Evolutionary conservation across 2,329 filamentous ascomycete genomes (phyloP).

Genomic region (Emydomyces testavorans): DNA sequence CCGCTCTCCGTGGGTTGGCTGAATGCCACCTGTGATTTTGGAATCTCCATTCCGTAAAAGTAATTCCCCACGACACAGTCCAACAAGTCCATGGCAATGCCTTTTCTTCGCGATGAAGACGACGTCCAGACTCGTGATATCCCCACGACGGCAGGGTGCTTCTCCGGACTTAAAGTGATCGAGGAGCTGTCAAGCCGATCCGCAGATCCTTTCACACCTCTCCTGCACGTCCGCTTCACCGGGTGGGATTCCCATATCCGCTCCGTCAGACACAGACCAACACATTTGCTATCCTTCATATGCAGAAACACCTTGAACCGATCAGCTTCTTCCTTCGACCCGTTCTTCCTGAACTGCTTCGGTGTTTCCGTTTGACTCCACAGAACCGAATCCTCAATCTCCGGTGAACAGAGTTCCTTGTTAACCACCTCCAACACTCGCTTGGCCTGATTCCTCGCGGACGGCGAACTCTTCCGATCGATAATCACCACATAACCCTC

Average conservation of each 20-base stretch:
- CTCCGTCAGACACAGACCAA: conserved; percentile 52
- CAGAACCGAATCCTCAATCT: conserved; percentile 46
- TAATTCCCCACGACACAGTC: conserved; percentile 47
- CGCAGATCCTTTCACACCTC: conserved; percentile 7
- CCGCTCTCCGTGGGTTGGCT: conserved; percentile 56
- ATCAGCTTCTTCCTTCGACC: conserved; percentile 30
- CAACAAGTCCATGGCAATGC: conserved; percentile 47
- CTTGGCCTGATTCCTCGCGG: conserved; percentile 42
- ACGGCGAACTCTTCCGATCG: conserved; percentile 42
- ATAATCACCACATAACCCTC: conserved; percentile 48
- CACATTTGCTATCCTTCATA: conserved; percentile 49
- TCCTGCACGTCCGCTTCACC: conserved; percentile 30
- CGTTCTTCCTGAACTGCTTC: conserved; percentile 27
- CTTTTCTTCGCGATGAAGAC: conserved; percentile 43
- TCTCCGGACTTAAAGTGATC: conserved; percentile 36
- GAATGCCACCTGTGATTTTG: conserved; percentile 49
- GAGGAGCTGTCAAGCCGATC: conserved; percentile 27
- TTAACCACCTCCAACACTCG: conserved; percentile 52
- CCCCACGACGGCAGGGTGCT: conserved; percentile 44
- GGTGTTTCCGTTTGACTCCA: conserved; percentile 42
- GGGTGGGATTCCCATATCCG: conserved; percentile 46
- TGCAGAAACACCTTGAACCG: conserved; percentile 53
- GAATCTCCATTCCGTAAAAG: conserved; percentile 44
- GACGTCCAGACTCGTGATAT: conserved; percentile 57
- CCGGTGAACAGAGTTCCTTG: conserved; percentile 49